Evolutionary conservation across 345 rosid genomes (phyloP).

Genomic region (Boechera stricta): DNA sequence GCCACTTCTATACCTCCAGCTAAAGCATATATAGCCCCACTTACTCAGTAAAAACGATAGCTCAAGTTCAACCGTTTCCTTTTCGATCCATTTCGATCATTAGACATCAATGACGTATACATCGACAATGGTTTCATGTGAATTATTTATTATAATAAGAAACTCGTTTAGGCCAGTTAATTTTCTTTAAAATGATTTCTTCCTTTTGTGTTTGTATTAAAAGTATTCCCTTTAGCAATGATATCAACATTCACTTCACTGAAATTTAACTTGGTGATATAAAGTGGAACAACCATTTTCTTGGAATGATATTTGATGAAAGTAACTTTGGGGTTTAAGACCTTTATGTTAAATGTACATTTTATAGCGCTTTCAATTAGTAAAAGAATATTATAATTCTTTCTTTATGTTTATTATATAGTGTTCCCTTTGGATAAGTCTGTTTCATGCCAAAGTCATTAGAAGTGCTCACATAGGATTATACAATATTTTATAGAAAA

Average conservation of each 20-base stretch:
- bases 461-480: constrained; percentile 14
- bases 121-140: neutral
- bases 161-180: neutral
- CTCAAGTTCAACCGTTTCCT: neutral
- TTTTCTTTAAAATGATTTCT: neutral
- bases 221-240: neutral
- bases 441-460: constrained; percentile 19
- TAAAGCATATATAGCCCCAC: constrained; percentile 5
- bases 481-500: neutral
- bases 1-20: neutral
- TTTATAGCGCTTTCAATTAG: neutral
- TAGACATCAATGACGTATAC: neutral
- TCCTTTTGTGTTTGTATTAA: neutral
- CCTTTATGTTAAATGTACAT: neutral
- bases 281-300: neutral
- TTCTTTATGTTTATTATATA: neutral
- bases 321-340: constrained; percentile 11
- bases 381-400: neutral
- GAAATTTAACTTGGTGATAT: neutral
- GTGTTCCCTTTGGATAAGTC: neutral
- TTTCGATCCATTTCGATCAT: neutral
- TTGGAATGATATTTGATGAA: constrained; percentile 14
- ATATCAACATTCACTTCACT: constrained; percentile 11
- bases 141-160: neutral
- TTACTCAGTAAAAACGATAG: neutral